Evolutionary conservation across 176 grass and related monocot species (phyloP).

Genomic region (Avena eriantha): DNA sequence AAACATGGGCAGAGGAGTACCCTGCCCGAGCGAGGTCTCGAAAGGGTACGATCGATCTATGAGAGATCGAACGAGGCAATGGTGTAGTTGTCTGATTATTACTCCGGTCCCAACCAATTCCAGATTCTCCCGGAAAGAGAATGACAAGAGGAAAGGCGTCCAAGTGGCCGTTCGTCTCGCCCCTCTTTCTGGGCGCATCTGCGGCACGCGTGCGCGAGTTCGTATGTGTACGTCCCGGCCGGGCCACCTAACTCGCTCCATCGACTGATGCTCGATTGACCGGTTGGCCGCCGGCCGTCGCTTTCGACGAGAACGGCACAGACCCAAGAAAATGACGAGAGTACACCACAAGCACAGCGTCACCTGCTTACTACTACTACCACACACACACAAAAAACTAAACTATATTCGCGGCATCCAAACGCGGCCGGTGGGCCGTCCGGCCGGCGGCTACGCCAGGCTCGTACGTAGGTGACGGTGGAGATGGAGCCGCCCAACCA

Average conservation of each 20-base stretch:
- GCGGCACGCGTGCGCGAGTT: constrained; percentile 46
- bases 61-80: not conserved
- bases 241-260: constrained; percentile 33
- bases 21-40: not conserved
- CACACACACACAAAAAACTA: not conserved
- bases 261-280: not conserved
- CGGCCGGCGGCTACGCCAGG: not conserved
- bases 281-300: constrained; percentile 1
- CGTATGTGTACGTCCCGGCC: not conserved
- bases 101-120: not conserved
- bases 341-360: not conserved
- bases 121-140: constrained; percentile 36
- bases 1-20: not conserved
- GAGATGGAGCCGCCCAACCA: constrained; percentile 30
- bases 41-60: not conserved
- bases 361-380: not conserved
- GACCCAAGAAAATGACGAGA: not conserved
- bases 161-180: not conserved
- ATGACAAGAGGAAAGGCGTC: constrained; percentile 41
- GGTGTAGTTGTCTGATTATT: not conserved
- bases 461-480: constrained; percentile 26
- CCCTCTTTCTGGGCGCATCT: constrained; percentile 43
- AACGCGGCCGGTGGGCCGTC: not conserved
- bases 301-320: constrained; percentile 53
- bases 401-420: not conserved